Evolutionary conservation across 257 asterid species (phyloP).

Genomic region (Capsicum baccatum): DNA sequence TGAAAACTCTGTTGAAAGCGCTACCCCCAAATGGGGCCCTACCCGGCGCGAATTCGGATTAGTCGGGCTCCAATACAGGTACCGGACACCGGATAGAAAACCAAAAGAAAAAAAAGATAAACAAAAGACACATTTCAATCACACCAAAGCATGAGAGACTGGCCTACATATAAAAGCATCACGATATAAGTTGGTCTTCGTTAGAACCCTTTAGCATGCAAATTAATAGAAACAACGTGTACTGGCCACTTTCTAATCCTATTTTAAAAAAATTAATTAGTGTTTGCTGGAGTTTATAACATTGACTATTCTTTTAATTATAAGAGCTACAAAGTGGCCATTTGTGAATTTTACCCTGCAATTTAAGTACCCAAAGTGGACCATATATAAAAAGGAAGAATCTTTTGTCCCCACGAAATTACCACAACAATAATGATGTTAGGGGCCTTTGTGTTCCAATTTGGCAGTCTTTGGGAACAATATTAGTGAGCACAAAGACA

Average conservation of each 20-base stretch:
- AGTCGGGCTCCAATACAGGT: too few relatives aligned
- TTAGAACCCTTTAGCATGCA: not conserved
- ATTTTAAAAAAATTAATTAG: not conserved
- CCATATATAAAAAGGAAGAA: not conserved
- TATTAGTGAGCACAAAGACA: not conserved
- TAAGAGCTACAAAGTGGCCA: not conserved
- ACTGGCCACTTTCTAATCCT: not conserved
- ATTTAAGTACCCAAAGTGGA: not conserved
- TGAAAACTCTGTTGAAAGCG: too few relatives aligned
- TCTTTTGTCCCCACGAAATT: constrained; percentile 9
- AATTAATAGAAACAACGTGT: not conserved
- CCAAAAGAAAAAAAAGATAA: too few relatives aligned
- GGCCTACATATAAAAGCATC: not conserved
- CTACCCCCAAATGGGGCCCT: too few relatives aligned
- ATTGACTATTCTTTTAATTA: not conserved
- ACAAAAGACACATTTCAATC: constrained; percentile 4
- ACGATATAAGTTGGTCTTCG: not conserved
- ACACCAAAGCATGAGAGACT: not conserved
- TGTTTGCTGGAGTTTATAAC: not conserved
- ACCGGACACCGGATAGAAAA: too few relatives aligned
- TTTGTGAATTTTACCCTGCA: not conserved
- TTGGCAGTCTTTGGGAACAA: not conserved
- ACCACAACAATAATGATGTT: not conserved
- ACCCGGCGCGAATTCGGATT: too few relatives aligned
- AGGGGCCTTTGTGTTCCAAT: not conserved